These are phyloP conservation scores for Chlorella sp. DNA, from an alignment of 139 green algal species.

Conservation along the genomic window DNA sequence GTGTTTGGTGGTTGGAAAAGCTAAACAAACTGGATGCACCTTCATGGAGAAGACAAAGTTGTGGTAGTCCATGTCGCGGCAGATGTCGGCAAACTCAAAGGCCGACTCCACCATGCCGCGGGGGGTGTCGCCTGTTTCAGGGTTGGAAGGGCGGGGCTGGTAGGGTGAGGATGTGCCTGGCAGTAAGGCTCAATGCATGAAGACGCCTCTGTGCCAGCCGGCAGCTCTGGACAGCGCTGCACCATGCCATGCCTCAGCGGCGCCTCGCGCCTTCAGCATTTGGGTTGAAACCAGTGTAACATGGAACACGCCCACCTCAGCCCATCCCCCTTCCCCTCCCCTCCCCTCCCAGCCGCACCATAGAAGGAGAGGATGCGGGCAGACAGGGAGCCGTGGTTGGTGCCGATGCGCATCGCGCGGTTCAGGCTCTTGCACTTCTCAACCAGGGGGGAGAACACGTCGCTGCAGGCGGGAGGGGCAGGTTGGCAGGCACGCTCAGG, in stretches of 20 bases:
- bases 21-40: constrained; percentile 70
- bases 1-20: too few species aligned
- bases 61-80: constrained; percentile 97
- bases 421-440: constrained; percentile 97
- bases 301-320: too few species aligned
- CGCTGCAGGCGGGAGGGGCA: not conserved
- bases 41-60: constrained; percentile 99
- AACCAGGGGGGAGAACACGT: constrained; percentile 94
- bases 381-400: constrained; percentile 97
- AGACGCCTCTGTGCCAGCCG: too few species aligned
- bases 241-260: not conserved
- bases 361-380: constrained; percentile 97
- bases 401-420: constrained; percentile 93
- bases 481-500: not conserved
- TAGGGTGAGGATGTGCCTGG: constrained; percentile 22
- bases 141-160: not conserved
- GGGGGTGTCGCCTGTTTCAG: constrained; percentile 43
- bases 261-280: not conserved
- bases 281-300: not conserved
- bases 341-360: constrained; percentile 45
- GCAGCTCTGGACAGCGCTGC: too few species aligned
- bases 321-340: not conserved
- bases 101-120: constrained; percentile 93
- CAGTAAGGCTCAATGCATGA: not conserved
- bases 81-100: constrained; percentile 98